These are phyloP conservation scores for Penstemon eatonii DNA, from an alignment of 257 asterid species.

Conservation along the genomic window DNA sequence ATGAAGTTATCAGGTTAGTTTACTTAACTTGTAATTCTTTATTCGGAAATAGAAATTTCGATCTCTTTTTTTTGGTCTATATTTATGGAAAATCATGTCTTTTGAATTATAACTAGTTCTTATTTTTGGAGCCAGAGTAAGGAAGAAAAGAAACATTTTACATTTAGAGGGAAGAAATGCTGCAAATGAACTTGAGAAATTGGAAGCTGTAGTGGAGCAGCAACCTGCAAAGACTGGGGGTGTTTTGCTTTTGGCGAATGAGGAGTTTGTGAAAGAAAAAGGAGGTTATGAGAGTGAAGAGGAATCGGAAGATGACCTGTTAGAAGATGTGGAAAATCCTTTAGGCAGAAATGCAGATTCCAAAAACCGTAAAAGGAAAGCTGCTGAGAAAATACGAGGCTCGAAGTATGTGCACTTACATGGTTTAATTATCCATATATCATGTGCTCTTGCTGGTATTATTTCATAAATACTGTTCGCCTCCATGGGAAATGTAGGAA, in stretches of 20 bases:
- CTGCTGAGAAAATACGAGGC: constrained; percentile 48
- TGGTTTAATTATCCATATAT: constrained; percentile 14
- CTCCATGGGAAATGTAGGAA: constrained; percentile 40
- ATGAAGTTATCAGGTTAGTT: constrained; percentile 75
- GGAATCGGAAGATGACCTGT: constrained; percentile 33
- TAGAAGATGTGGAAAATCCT: constrained; percentile 38
- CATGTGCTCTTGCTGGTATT: constrained; percentile 15
- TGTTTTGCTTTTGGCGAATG: constrained; percentile 66
- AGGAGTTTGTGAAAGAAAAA: constrained; percentile 68
- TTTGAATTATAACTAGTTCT: constrained; percentile 12
- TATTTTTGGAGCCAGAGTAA: constrained; percentile 47
- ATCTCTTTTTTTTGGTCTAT: background rate
- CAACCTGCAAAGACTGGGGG: constrained; percentile 39
- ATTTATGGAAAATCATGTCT: constrained; percentile 10
- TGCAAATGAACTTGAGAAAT: constrained; percentile 33
- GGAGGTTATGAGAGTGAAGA: constrained; percentile 63
- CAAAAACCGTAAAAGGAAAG: constrained; percentile 65
- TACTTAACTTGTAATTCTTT: background rate
- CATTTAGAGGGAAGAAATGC: constrained; percentile 49
- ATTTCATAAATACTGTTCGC: background rate
- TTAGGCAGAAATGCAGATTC: constrained; percentile 36
- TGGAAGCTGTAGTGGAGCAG: constrained; percentile 50
- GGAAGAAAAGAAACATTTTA: constrained; percentile 47
- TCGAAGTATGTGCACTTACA: constrained; percentile 46
- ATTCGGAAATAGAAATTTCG: background rate